Percentiles rank a stretch among this genome's conserved stretches.
These are phyloP conservation scores for Aureobasidium sp. DNA, from an alignment of 2,329 filamentous ascomycete species.

Conservation along the genomic window DNA sequence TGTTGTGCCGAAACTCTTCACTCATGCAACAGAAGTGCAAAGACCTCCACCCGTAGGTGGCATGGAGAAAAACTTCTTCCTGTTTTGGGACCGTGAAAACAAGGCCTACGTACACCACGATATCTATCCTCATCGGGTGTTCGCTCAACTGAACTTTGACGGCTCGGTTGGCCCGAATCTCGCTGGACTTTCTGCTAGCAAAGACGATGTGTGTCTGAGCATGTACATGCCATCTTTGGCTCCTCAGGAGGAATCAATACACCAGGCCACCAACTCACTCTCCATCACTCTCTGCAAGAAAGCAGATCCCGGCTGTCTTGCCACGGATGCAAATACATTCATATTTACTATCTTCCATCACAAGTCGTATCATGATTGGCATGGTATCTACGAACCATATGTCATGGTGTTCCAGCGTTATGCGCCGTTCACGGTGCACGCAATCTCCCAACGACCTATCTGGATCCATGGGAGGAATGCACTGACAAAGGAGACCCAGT, in stretches of 20 bases:
- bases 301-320: slow-evolving; percentile 38
- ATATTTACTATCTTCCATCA: slow-evolving; percentile 50
- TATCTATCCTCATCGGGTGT: slow-evolving; percentile 43
- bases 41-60: slow-evolving; percentile 39
- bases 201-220: slow-evolving; percentile 42
- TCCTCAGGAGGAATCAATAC: slow-evolving; percentile 40
- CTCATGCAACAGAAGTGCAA: slow-evolving; percentile 43
- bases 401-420: slow-evolving; percentile 44
- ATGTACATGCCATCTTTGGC: slow-evolving; percentile 39
- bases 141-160: slow-evolving; percentile 40
- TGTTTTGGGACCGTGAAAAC: slow-evolving; percentile 49
- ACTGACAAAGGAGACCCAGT: slow-evolving; percentile 23
- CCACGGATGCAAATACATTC: slow-evolving; percentile 45
- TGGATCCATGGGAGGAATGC: slow-evolving; percentile 49
- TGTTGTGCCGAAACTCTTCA: slow-evolving; percentile 29
- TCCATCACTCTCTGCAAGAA: slow-evolving; percentile 48
- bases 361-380: slow-evolving; percentile 44
- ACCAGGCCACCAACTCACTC: slow-evolving; percentile 55
- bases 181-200: slow-evolving; percentile 28
- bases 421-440: slow-evolving; percentile 46
- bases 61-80: slow-evolving; percentile 57
- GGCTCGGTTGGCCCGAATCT: slow-evolving; percentile 45
- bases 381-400: slow-evolving; percentile 51
- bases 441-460: slow-evolving; percentile 43
- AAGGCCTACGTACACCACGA: slow-evolving; percentile 49